phyloP scores from a whole-genome alignment of 371 early-diverging fungal species.

The Thermomucor indicae-seudaticae region DNA sequence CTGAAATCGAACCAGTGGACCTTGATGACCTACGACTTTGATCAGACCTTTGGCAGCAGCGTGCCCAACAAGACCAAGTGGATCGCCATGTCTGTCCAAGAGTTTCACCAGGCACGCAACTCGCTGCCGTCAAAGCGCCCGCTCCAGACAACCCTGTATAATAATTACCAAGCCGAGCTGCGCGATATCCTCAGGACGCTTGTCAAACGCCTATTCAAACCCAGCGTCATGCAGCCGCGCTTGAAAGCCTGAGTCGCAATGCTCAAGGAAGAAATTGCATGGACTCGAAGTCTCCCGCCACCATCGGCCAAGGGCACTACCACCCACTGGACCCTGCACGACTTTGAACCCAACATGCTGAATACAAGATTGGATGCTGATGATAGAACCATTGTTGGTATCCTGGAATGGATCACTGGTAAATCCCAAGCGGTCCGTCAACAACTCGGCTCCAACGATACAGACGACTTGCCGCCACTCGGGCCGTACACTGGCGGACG shows the following conservation, averaged over 20 bases:
- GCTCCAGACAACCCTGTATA: constrained; percentile 30
- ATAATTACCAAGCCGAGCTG: constrained; percentile 33
- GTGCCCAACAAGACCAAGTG: no score
- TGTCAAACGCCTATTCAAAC: constrained; percentile 46
- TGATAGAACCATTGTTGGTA: no score
- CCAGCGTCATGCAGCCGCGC: constrained; percentile 38
- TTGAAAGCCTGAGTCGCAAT: constrained; percentile 39
- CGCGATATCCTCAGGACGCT: constrained; percentile 38
- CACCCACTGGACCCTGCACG: constrained; percentile 29
- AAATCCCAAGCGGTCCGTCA: constrained; percentile 24
- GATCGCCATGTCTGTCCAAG: no score
- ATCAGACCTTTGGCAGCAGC: constrained; percentile 48
- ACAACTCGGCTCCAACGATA: constrained; percentile 29
- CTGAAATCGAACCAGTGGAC: constrained; percentile 37
- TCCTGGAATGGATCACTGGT: constrained; percentile 28
- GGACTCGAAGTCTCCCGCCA: constrained; percentile 27
- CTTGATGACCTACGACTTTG: constrained; percentile 50
- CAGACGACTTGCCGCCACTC: constrained; percentile 35
- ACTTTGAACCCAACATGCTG: no score
- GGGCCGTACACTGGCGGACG: constrained; percentile 27
- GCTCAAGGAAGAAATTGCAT: constrained; percentile 46
- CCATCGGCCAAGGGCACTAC: constrained; percentile 31
- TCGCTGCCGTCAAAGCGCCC: no score
- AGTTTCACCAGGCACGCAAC: no score
- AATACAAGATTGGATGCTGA: no score